Conservation (phyloP, 177 flowering plant genomes). For the Vitis hybrid region DNA sequence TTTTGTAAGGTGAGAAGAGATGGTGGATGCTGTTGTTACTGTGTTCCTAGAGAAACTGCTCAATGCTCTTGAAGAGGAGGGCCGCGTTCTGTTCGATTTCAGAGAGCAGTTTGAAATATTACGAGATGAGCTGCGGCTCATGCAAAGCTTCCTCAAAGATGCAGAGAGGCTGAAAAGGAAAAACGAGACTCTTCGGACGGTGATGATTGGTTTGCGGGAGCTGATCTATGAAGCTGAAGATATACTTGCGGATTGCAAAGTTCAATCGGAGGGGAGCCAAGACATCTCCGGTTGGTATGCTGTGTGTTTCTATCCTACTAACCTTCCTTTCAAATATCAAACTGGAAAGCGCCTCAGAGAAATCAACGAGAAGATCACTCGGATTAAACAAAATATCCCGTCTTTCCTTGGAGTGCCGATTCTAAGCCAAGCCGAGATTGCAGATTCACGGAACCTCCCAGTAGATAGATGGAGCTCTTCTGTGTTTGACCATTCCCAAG, state of each 20-base stretch:
- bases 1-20: conserved; percentile 10
- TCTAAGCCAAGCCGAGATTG: neutral
- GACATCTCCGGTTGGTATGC: conserved; percentile 2
- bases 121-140: conserved; percentile 35
- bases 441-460: conserved; percentile 10
- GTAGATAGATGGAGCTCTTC: conserved; percentile 35
- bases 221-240: conserved; percentile 51
- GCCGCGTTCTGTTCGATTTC: conserved; percentile 30
- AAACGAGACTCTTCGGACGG: conserved; percentile 19
- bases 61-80: conserved; percentile 23
- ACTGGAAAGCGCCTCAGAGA: conserved; percentile 35
- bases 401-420: conserved; percentile 29
- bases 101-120: conserved; percentile 33
- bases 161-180: conserved; percentile 48
- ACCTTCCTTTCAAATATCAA: conserved; percentile 21
- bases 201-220: conserved; percentile 34
- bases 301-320: conserved; percentile 19
- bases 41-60: conserved; percentile 46
- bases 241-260: conserved; percentile 44
- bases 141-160: conserved; percentile 56
- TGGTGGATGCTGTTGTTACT: conserved; percentile 53
- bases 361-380: conserved; percentile 34
- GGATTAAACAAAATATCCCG: conserved; percentile 28
- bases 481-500: conserved; percentile 34
- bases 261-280: conserved; percentile 15